Percentiles rank a stretch among this genome's conserved stretches.
These are phyloP conservation scores for Schoenoplectus triqueter DNA, from an alignment of 202 grass and related monocot species.

Conservation along the genomic window DNA sequence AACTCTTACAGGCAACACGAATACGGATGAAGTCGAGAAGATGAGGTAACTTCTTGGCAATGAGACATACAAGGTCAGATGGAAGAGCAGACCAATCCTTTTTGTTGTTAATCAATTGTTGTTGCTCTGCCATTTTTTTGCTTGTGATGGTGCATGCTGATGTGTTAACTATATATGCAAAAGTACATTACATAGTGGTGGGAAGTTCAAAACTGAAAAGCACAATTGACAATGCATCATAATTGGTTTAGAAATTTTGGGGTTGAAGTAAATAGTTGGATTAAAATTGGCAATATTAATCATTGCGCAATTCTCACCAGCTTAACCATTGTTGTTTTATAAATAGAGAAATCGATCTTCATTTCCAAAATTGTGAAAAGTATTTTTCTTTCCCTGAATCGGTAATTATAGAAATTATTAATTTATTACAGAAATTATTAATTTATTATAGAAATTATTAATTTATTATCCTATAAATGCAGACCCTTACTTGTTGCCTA, in stretches of 20 bases:
- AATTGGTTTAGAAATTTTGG: background rate
- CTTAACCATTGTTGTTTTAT: background rate
- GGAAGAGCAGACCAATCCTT: conserved; percentile 19
- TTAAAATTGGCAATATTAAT: background rate
- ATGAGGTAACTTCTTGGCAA: conserved; percentile 8
- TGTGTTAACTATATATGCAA: background rate
- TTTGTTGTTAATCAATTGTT: background rate
- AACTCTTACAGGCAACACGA: background rate
- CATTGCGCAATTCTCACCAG: background rate
- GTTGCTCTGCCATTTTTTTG: background rate
- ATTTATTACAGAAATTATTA: no score
- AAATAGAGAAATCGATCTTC: background rate
- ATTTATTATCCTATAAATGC: no score
- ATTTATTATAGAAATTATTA: no score
- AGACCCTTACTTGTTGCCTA: no score
- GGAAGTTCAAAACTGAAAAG: background rate
- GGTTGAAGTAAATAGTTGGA: background rate
- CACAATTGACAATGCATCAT: background rate
- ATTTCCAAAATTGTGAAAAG: background rate
- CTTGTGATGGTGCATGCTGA: background rate
- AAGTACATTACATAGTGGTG: background rate
- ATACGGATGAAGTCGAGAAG: background rate
- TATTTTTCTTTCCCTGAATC: no score
- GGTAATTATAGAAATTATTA: no score
- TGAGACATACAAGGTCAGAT: conserved; percentile 1